Evolutionary conservation across 129 eudicot genomes (phyloP).

Genomic region (Artemisia tridentata): DNA sequence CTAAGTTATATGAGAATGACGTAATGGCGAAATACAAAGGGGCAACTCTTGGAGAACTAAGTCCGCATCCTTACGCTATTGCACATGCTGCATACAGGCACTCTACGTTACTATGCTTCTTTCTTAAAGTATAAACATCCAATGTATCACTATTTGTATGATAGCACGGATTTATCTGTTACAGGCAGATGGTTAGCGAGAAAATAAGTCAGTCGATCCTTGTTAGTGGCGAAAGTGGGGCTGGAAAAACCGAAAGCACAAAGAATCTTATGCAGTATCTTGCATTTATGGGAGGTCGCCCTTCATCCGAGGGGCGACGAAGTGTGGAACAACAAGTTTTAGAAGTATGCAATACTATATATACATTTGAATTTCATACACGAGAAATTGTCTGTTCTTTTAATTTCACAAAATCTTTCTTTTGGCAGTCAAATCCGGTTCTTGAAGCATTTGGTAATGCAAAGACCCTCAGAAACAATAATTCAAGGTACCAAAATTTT

Average conservation of each 20-base stretch:
- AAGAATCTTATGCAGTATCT: conserved; percentile 89
- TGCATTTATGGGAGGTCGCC: conserved; percentile 87
- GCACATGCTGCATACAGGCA: conserved; percentile 94
- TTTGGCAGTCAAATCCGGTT: conserved; percentile 79
- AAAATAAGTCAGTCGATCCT: conserved; percentile 83
- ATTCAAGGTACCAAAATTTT: conserved; percentile 54
- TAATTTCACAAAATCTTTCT: conserved; percentile 17
- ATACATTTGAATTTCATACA: background rate
- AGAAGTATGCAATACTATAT: conserved; percentile 45
- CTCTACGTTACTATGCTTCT: conserved; percentile 5
- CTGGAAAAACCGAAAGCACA: conserved; percentile 95
- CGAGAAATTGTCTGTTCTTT: background rate
- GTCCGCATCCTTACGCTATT: conserved; percentile 97
- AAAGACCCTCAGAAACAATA: conserved; percentile 81
- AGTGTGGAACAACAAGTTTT: conserved; percentile 92
- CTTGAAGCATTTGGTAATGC: conserved; percentile 91
- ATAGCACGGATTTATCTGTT: conserved; percentile 8
- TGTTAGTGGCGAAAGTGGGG: conserved; percentile 99
- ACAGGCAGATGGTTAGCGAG: conserved; percentile 80
- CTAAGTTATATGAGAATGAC: conserved; percentile 58
- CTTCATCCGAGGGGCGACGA: conserved; percentile 50
- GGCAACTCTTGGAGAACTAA: conserved; percentile 67
- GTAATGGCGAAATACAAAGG: conserved; percentile 82
- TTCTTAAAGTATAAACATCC: background rate
- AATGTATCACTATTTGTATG: background rate